Conservation (phyloP, 352 stramenopile genomes). For the Phytophthora tentaculata region DNA sequence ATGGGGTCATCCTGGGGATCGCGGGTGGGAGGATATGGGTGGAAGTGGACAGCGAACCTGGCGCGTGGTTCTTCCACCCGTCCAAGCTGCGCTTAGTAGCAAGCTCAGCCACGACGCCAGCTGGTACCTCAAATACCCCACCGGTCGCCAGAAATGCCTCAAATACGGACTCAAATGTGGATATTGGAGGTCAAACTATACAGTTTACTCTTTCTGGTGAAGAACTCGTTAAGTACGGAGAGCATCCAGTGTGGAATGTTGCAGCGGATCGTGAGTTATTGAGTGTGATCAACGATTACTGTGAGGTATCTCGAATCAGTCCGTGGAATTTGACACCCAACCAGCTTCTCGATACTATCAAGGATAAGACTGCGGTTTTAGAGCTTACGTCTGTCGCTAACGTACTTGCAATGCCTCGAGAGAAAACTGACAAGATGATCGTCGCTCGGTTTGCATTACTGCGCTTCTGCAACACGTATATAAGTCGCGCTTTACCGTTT, state of each 20-base stretch:
- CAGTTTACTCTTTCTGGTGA: slow-evolving; percentile 19
- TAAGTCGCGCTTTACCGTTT: slow-evolving; percentile 69
- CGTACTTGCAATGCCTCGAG: slow-evolving; percentile 15
- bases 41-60: slow-evolving; percentile 75
- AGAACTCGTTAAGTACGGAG: slow-evolving; percentile 33
- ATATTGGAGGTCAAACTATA: not conserved
- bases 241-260: slow-evolving; percentile 51
- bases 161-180: not conserved
- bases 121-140: not conserved
- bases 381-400: slow-evolving; percentile 20
- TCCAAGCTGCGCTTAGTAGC: slow-evolving; percentile 59
- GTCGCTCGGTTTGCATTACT: slow-evolving; percentile 69
- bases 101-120: not conserved
- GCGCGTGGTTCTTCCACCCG: slow-evolving; percentile 84
- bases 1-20: slow-evolving; percentile 71
- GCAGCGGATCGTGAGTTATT: slow-evolving; percentile 51
- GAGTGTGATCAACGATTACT: slow-evolving; percentile 55
- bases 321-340: slow-evolving; percentile 66
- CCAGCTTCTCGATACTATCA: slow-evolving; percentile 46
- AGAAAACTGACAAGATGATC: slow-evolving; percentile 35
- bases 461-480: slow-evolving; percentile 78
- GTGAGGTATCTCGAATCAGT: slow-evolving; percentile 55
- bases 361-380: slow-evolving; percentile 21
- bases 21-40: slow-evolving; percentile 75
- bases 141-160: not conserved